Evolutionary conservation across 1,284 basidiomycete genomes (phyloP), one percentile per base, ranked within the genome.

Genomic region (Ustilago shanxiensis): DNA sequence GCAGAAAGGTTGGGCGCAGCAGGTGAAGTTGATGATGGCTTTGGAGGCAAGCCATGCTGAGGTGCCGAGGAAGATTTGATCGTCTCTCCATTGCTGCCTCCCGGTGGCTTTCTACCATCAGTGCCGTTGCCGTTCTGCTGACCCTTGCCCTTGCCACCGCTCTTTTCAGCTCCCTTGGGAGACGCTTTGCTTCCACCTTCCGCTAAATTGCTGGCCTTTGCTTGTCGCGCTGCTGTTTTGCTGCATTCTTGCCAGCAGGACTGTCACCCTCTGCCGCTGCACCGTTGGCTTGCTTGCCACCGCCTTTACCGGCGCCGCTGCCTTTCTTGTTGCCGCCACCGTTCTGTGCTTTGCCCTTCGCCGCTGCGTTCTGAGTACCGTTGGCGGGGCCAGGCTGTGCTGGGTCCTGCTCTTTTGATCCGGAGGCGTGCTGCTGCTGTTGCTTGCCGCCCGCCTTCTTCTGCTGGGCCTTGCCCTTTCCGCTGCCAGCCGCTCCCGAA

Each of bases 391-490:
- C 24, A 0, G 55, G 6, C n/a, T 49, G 60, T 2, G 54, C 55
- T 11, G 31, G 14, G 28, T 59, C 60, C 22, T 55, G 51, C 29
- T 60, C n/a, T 20, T 62, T 68, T 0, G 57, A 57, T 1, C 31
- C 35, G 9, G 52, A 63, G 33, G 55, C 51, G 31, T 53, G 61
- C 31, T 64, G 56, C 31, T 60, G 60, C 33, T 51, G 62, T 62
- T 47, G 49, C n/a, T 56, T 60, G 35, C 60, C 58, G 47, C 22
- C 53, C 14, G 62, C 47, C 53, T 72, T 72, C 53, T 63, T 67
- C 51, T 60, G 65, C 51, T 60, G 65, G 39, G 39, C 41, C 33
- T 72, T 67, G 1, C 70, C 64, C 39, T 72, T 67, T 6, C 60
- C 65, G 28, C 37, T 52, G 16, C 51, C 47, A 20, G 60, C 20